Conservation (phyloP, 176 grass and related monocot species). For the Rhynchospora pubera region DNA sequence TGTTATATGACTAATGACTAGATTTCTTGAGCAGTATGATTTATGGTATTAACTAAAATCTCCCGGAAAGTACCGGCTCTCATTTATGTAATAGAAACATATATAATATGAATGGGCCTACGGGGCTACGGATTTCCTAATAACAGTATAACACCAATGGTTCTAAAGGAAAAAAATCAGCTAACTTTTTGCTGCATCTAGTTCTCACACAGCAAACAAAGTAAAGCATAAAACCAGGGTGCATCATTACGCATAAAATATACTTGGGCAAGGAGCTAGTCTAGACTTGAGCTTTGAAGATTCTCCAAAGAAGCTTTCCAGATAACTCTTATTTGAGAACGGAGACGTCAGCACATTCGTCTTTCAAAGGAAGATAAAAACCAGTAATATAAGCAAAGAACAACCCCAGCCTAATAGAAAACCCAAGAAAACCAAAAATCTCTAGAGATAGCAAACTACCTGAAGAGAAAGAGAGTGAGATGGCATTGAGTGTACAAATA, state of each 20-base stretch:
- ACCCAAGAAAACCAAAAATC: neutral
- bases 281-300: neutral
- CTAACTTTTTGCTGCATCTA: neutral
- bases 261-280: conserved; percentile 11
- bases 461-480: conserved; percentile 1
- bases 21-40: neutral
- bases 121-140: neutral
- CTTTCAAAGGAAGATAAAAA: neutral
- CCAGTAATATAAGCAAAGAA: neutral
- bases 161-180: neutral
- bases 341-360: conserved; percentile 7
- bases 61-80: neutral
- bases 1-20: neutral
- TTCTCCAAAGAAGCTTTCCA: neutral
- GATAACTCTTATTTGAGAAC: neutral
- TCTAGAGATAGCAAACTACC: neutral
- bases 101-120: too few species aligned
- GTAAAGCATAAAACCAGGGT: neutral
- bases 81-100: neutral
- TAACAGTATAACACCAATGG: neutral
- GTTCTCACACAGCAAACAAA: neutral
- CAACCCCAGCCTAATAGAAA: neutral
- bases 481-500: conserved; percentile 63
- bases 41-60: neutral
- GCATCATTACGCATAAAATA: conserved; percentile 6